These are phyloP conservation scores for Penicillium manginii DNA, from an alignment of 495 filamentous ascomycete species.

Conservation along the genomic window DNA sequence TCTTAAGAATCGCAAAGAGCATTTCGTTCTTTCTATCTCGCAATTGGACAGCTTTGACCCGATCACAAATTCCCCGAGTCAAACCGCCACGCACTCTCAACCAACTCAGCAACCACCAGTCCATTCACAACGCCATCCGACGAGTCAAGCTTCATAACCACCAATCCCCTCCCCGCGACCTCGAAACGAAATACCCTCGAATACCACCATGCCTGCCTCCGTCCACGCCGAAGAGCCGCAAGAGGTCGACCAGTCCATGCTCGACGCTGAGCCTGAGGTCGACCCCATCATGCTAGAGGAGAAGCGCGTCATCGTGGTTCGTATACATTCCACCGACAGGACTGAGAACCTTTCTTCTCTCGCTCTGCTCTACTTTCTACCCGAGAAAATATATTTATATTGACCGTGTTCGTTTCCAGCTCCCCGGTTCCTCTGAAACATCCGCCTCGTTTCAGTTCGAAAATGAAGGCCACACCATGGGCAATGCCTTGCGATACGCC, in stretches of 20 bases:
- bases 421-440: conserved; percentile 71
- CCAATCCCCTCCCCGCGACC: conserved; percentile 1
- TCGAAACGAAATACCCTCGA: background rate
- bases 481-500: conserved; percentile 89
- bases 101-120: background rate
- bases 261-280: conserved; percentile 42
- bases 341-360: no score
- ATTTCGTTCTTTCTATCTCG: no score
- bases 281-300: conserved; percentile 51
- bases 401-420: conserved; percentile 45
- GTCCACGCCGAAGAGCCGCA: conserved; percentile 41
- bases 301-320: conserved; percentile 60
- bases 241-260: conserved; percentile 56
- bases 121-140: background rate
- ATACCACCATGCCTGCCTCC: conserved; percentile 43
- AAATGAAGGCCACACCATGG: conserved; percentile 91
- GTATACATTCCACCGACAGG: conserved; percentile 13
- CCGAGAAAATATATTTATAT: no score
- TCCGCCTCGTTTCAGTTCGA: conserved; percentile 87
- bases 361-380: no score
- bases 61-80: no score
- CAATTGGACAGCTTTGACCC: no score
- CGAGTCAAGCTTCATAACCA: background rate
- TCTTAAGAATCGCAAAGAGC: no score
- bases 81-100: no score